phyloP scores from a whole-genome alignment of 331 rosid genomes.

The Rosa hybrid region DNA sequence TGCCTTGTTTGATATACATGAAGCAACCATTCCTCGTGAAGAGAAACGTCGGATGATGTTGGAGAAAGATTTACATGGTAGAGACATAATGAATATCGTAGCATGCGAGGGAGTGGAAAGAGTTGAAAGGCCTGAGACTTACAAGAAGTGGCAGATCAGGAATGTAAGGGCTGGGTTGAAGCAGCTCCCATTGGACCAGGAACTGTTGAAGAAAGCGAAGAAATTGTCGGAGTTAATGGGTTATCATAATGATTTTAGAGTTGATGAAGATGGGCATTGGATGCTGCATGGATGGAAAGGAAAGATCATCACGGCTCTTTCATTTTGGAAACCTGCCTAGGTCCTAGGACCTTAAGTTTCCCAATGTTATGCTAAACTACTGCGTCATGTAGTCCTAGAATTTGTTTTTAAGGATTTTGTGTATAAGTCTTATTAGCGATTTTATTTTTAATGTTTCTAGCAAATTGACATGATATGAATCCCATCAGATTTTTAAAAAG shows the following conservation, averaged over 20 bases:
- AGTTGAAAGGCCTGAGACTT: slow-evolving; percentile 56
- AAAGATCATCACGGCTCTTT: slow-evolving; percentile 33
- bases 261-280: slow-evolving; percentile 50
- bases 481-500: no score
- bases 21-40: slow-evolving; percentile 31
- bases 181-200: slow-evolving; percentile 43
- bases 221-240: slow-evolving; percentile 9
- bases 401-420: no score
- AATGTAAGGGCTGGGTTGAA: slow-evolving; percentile 40
- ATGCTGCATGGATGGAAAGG: slow-evolving; percentile 67
- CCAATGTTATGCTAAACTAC: neutral
- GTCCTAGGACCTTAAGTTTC: neutral
- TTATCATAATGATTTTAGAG: slow-evolving; percentile 41
- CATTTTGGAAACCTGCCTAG: slow-evolving; percentile 18
- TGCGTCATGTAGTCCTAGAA: no score
- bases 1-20: slow-evolving; percentile 50
- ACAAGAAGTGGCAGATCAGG: slow-evolving; percentile 52
- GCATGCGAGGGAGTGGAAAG: slow-evolving; percentile 63
- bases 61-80: slow-evolving; percentile 43
- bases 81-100: slow-evolving; percentile 40
- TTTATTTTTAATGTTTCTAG: no score
- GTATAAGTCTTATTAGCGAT: no score
- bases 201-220: slow-evolving; percentile 20
- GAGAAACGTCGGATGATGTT: slow-evolving; percentile 36
- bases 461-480: no score